Evolutionary conservation across 208 protist species (phyloP).

Genomic region (Crithidia fasciculata): DNA sequence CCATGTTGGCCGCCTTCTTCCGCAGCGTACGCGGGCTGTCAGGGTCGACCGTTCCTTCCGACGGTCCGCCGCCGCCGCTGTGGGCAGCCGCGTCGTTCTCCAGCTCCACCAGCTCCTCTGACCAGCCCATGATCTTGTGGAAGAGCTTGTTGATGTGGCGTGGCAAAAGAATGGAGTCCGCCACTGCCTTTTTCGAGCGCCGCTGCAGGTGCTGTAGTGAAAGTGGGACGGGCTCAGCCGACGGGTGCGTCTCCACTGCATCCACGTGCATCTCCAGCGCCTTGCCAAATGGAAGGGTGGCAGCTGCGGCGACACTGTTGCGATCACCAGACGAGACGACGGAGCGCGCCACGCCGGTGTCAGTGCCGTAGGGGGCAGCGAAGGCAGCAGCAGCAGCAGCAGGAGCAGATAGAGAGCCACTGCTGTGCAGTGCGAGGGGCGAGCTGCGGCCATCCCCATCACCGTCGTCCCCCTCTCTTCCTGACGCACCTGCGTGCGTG

Average conservation of each 20-base stretch:
- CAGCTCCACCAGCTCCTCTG: slow-evolving; percentile 81
- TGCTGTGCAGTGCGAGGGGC: neutral
- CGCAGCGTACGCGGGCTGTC: slow-evolving; percentile 42
- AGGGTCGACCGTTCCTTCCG: slow-evolving; percentile 5
- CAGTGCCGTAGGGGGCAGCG: slow-evolving; percentile 23
- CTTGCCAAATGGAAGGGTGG: slow-evolving; percentile 79
- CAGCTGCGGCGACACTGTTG: slow-evolving; percentile 21
- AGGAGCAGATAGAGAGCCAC: neutral
- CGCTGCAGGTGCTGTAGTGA: slow-evolving; percentile 72
- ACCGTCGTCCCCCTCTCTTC: neutral
- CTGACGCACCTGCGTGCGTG: neutral
- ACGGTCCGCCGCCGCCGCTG: neutral
- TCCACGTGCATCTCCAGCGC: slow-evolving; percentile 78
- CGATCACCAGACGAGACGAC: slow-evolving; percentile 8
- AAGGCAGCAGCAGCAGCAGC: neutral
- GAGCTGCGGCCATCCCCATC: neutral
- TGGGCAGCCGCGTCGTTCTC: slow-evolving; percentile 35
- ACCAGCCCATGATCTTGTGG: slow-evolving; percentile 94
- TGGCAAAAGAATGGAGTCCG: slow-evolving; percentile 80
- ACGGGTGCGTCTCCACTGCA: slow-evolving; percentile 57
- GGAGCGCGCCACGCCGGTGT: slow-evolving; percentile 14
- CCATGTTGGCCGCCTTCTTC: slow-evolving; percentile 64
- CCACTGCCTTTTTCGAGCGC: slow-evolving; percentile 56
- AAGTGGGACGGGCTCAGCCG: slow-evolving; percentile 63
- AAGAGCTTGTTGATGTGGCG: slow-evolving; percentile 90